A percentile compares a stretch with the other conserved stretches of the same genome.
Conservation (phyloP, 2,329 filamentous ascomycete genomes). For the Hypoxylon sp. region DNA sequence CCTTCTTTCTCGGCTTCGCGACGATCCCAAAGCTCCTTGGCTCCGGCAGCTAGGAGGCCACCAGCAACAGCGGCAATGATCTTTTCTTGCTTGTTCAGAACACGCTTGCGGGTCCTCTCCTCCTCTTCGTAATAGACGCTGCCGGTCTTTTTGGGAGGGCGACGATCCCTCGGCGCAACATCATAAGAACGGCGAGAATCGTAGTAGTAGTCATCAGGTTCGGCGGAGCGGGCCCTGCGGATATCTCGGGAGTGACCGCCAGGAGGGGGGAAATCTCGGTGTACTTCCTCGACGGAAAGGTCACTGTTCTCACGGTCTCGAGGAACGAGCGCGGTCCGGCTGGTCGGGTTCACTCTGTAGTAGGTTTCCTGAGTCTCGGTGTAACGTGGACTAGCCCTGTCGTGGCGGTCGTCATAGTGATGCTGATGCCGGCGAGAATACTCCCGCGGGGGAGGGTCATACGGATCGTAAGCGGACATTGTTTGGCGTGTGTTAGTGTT, state of each 20-base stretch:
- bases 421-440: constrained; percentile 61
- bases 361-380: constrained; percentile 61
- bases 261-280: constrained; percentile 83
- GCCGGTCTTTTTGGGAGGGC: constrained; percentile 59
- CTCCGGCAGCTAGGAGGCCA: constrained; percentile 69
- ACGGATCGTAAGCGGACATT: constrained; percentile 63
- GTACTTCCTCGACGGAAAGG: constrained; percentile 80
- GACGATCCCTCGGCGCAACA: constrained; percentile 48
- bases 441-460: constrained; percentile 57
- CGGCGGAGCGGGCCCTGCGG: constrained; percentile 71
- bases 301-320: constrained; percentile 76
- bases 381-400: constrained; percentile 62
- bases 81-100: constrained; percentile 70
- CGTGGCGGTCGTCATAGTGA: constrained; percentile 62
- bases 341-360: constrained; percentile 54
- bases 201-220: constrained; percentile 69
- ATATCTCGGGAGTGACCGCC: constrained; percentile 61
- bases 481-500: constrained; percentile 12
- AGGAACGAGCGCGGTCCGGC: constrained; percentile 61
- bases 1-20: constrained; percentile 63
- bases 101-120: constrained; percentile 57
- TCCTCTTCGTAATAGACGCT: constrained; percentile 67
- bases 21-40: constrained; percentile 72
- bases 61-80: constrained; percentile 72
- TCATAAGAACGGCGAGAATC: constrained; percentile 51